phyloP scores from a whole-genome alignment of 768 basidiomycete genomes.

The Pleurotus salmoneostramineus region DNA sequence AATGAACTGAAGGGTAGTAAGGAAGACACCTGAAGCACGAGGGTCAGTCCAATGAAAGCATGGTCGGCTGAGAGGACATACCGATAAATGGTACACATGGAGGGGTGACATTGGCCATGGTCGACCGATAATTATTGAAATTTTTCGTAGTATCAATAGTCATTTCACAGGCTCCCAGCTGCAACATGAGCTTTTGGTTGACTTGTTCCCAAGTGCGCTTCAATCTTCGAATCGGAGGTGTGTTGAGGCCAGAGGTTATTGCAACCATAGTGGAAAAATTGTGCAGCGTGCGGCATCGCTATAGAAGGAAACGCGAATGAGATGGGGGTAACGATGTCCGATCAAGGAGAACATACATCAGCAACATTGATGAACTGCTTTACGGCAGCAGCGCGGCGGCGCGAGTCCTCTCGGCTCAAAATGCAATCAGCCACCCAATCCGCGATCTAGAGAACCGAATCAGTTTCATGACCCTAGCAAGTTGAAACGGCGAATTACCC shows the following conservation, averaged over 20 bases:
- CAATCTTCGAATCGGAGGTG: conserved; percentile 87
- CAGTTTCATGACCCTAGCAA: background rate
- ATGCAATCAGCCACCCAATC: conserved; percentile 90
- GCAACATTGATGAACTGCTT: conserved; percentile 92
- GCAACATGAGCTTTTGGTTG: conserved; percentile 65
- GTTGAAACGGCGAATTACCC: conserved; percentile 40
- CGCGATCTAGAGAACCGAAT: conserved; percentile 58
- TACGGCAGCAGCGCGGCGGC: conserved; percentile 74
- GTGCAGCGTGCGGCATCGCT: conserved; percentile 87
- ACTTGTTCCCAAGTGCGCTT: conserved; percentile 95
- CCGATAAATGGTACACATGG: conserved; percentile 98
- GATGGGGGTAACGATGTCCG: background rate
- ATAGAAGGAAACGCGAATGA: conserved; percentile 7
- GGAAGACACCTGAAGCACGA: conserved; percentile 72
- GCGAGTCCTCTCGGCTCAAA: conserved; percentile 76
- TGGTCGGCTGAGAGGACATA: conserved; percentile 25
- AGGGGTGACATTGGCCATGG: conserved; percentile 78
- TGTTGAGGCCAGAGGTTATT: conserved; percentile 90
- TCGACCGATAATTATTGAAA: conserved; percentile 86
- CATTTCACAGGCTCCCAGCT: conserved; percentile 78
- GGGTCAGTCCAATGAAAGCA: background rate
- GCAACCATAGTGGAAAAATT: conserved; percentile 99
- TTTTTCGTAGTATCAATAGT: conserved; percentile 93
- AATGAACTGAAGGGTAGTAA: conserved; percentile 96
- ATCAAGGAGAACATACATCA: conserved; percentile 55